Percentiles rank a stretch among this genome's conserved stretches.
Evolutionary conservation across 2,329 filamentous ascomycete genomes (phyloP).

Genomic region (Nakataea oryzae): DNA sequence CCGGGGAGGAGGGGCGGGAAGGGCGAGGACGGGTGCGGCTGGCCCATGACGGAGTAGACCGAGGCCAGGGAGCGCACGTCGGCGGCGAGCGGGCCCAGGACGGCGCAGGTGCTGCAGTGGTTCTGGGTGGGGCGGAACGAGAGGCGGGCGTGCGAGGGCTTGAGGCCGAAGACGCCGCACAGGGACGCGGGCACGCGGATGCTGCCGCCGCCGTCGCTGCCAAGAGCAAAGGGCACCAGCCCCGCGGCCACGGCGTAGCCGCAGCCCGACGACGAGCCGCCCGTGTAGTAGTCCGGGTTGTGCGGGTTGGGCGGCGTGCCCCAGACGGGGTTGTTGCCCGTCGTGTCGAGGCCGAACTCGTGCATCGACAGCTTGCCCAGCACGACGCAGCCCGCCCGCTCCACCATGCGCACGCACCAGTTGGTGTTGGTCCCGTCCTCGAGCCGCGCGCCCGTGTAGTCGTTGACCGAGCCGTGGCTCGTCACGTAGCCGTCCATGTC

Average conservation of each 20-base stretch:
- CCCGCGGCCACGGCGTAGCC: constrained; percentile 62
- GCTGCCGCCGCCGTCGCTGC: constrained; percentile 63
- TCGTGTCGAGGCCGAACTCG: constrained; percentile 64
- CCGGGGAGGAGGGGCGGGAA: constrained; percentile 33
- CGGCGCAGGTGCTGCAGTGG: constrained; percentile 50
- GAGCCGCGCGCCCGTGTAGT: constrained; percentile 39
- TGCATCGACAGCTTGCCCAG: constrained; percentile 70
- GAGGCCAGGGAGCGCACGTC: constrained; percentile 58
- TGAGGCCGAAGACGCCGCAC: constrained; percentile 66
- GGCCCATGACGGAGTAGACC: constrained; percentile 53
- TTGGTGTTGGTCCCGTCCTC: constrained; percentile 37
- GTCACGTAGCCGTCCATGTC: constrained; percentile 65
- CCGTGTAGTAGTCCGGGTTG: constrained; percentile 63
- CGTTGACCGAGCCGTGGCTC: constrained; percentile 49
- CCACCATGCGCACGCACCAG: constrained; percentile 61
- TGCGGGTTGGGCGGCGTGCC: constrained; percentile 71
- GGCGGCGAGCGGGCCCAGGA: constrained; percentile 56
- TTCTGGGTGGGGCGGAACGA: constrained; percentile 49
- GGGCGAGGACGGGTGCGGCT: constrained; percentile 47
- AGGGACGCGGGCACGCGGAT: constrained; percentile 64
- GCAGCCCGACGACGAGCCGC: constrained; percentile 65
- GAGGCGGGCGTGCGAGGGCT: constrained; percentile 58
- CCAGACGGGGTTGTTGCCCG: constrained; percentile 62
- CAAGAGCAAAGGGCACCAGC: constrained; percentile 60
- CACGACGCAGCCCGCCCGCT: constrained; percentile 60